Evolutionary conservation across 1,284 basidiomycete species (phyloP), one percentile per base, ranked within the genome.

Genomic region (Moesziomyces antarcticus): DNA sequence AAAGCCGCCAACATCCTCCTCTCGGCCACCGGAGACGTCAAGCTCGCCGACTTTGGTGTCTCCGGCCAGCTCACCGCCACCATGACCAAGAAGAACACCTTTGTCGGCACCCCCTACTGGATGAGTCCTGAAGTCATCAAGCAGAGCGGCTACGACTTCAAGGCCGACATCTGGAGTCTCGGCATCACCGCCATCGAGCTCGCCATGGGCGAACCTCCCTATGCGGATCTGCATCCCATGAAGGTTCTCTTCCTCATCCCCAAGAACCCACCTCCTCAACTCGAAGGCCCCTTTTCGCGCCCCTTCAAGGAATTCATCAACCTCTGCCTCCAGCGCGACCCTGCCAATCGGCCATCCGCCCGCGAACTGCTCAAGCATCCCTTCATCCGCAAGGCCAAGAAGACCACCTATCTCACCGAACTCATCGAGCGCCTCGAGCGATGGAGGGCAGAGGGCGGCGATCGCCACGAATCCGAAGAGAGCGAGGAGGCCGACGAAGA

Each of bases 111-210:
- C 30, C 80, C 80, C 1, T 81, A 78, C 63, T 82, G 79, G 78
- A 99, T 99, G 96, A 94, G 93, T 22, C 96, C 96, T 8, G 96
- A 99, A 84, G 96, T 99, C 22, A 98, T 99, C 87, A 98, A 98
- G 85, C 96, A 99, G 86, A 96, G 93, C 68, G 97, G 97, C 9
- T 99, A 99, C 85, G 96, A 98, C 82, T 92, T 95, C 85, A 98
- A 97, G 84, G 96, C 96, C 13, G 96, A 99, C 85, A 97, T 99
- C 52, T 85, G 84, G 84, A 82, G 79, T 40, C 61, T 86, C 18
- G 85, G 84, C 6, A 99, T 99, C 83, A 98, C 96, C 5, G 93
- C 94, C 13, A 97, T 99, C 77, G 96, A 99, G 85, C 87, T 99
- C 75, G 96, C 96, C 1, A 94, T 92, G 85, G 96, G 96, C 43